Evolutionary conservation across 176 grass and related monocot species (phyloP).

Genomic region (barley (Hordeum vulgare)): MorexV3_pseudomolecules_assembly NC_058521.1:24097924-24098423

Average conservation of each 20-base stretch:
- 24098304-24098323: conserved; percentile 73
- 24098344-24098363: conserved; percentile 40
- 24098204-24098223: conserved; percentile 37
- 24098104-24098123: conserved; percentile 18
- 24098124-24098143: conserved; percentile 63
- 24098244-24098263: conserved; percentile 75
- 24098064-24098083: conserved; percentile 52
- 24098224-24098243: conserved; percentile 61
- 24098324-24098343: conserved; percentile 74
- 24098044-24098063: conserved; percentile 46
- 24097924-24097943: conserved; percentile 58
- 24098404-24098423: conserved; percentile 9
- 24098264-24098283: conserved; percentile 68
- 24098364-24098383: conserved; percentile 92
- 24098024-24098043: conserved; percentile 11
- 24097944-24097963: conserved; percentile 24
- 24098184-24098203: conserved; percentile 35
- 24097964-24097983: conserved; percentile 9
- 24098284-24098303: conserved; percentile 48
- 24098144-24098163: conserved; percentile 85
- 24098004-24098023: not conserved
- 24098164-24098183: conserved; percentile 75
- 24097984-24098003: not conserved
- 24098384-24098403: conserved; percentile 13
- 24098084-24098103: conserved; percentile 23